Base-by-base conservation (phyloP, 371 early-diverging fungal genomes). In the Syncephalastrum contaminatum region DNA sequence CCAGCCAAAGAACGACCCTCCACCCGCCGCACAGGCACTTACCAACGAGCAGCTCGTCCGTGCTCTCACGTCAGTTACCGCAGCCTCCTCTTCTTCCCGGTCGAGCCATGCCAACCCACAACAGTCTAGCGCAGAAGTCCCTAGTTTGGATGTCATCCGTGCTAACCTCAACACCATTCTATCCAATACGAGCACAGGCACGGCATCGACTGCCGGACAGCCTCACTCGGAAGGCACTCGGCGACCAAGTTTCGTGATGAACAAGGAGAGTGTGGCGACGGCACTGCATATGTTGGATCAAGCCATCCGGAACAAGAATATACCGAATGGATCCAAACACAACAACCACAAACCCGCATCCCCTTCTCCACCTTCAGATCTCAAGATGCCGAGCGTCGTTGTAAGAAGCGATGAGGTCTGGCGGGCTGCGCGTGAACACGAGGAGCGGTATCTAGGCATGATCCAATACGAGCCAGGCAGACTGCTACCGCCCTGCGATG, bases 401-500 rank as follows among this genome's bases (percentile, higher is more conserved):
- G 48, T n/a, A 48, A 13, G 22, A 15, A 20, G 22, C 18, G 48
- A 22, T 20, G 48, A 21, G 12, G 36, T 30, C 2, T 30, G 36
- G 36, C 36, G 36, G 36, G 36, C 7, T 25, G 43, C 22, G 21
- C 15, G 27, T 4, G 39, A 51, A n/a, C 27, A 54, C 41, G 24
- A 20, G 41, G 36, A 48, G 27, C 40, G 27, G 16, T 22, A 21
- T 42, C n/a, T 48, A 78, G 86, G 86, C 0, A 74, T 75, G 48
- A 62, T 70, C 20, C 60, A 81, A 5, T 86, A 84, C 59, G 63
- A 73, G 18, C 77, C 87, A 4, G 61, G 68, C 0, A 46, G 62
- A 19, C 52, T 82, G 15, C 56, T 87, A 6, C 87, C 87, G 2
- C 60, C 62, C 18, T 60, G 84, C 50, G 75, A 82, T 48, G 61